Percentiles rank a stretch among this genome's conserved stretches.
phyloP scores from a whole-genome alignment of 2,329 filamentous ascomycete species.

The Fusarium sacchari region DNA sequence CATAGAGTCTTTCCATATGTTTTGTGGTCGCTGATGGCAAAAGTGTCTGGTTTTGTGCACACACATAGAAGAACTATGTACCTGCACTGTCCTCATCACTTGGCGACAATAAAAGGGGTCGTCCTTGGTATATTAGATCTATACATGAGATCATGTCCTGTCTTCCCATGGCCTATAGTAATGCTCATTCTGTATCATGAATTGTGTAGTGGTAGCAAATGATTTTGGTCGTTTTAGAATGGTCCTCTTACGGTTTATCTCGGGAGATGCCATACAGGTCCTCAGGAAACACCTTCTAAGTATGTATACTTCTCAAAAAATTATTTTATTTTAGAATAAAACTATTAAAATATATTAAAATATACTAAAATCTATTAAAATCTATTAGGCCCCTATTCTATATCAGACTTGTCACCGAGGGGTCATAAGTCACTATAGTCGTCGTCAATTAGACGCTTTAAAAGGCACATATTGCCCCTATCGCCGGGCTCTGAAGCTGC shows the following conservation, averaged over 20 bases:
- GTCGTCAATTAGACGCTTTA: too few relatives aligned
- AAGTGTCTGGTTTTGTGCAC: background rate
- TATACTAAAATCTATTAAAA: too few relatives aligned
- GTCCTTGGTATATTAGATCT: background rate
- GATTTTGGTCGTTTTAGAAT: background rate
- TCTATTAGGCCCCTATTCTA: too few relatives aligned
- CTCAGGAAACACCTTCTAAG: background rate
- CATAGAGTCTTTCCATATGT: background rate
- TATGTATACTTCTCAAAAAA: background rate
- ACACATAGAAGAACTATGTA: background rate
- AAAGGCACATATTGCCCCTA: background rate
- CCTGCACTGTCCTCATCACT: fast-evolving
- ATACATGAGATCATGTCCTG: too few relatives aligned
- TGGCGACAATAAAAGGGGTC: background rate
- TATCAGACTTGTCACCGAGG: background rate
- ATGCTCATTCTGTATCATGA: background rate
- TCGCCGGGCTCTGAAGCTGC: background rate
- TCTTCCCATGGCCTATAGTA: background rate
- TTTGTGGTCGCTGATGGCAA: background rate
- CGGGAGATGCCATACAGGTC: background rate
- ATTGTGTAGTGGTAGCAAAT: fast-evolving
- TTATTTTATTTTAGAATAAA: background rate
- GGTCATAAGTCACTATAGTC: background rate
- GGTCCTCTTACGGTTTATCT: background rate
- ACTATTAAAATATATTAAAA: too few relatives aligned